Evolutionary conservation across 495 filamentous ascomycete species (phyloP), one percentile per base, ranked within the genome.

Genomic region (Polyplosphaeria fusca): DNA sequence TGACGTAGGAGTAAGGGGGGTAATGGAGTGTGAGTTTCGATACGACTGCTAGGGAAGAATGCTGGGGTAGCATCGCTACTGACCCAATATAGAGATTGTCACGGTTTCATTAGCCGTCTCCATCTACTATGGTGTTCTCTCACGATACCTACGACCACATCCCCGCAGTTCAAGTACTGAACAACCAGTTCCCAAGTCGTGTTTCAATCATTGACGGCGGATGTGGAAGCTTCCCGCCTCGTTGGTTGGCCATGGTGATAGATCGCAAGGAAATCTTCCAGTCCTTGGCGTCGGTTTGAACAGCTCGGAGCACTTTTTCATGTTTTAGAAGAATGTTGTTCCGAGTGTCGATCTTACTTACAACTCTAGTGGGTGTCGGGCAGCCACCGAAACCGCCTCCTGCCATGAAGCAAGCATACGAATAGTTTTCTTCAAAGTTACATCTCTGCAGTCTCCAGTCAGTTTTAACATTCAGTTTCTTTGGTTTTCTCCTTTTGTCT

Each of bases 341-440:
- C n/a, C n/a, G n/a, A n/a, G n/a, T n/a, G n/a, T n/a, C n/a, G 5
- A 42, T 9, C n/a, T 11, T 12, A 61, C 58, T 26, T 45, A 61
- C 58, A 1, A 19, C 18, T 35, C 51, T 25, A 12, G 58, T 61
- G 12, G 50, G 50, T 14, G 32, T 40, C 25, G 58, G 58, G 18
- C 58, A 61, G 3, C 58, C 58, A 20, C 1, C 28, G 28, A 49
- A n/a, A n/a, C n/a, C n/a, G n/a, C n/a, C 27, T 5, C 44, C 44
- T 12, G 37, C 49, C 1, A 42, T 60, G 39, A 37, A 55, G 46
- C 58, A 61, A n/a, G 37, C 30, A 7, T n/a, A 44, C 2, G 58
- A 61, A 27, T 61, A 51, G 25, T 20, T 22, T 38, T 50, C 50
- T 45, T 61, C 58, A 27, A 61, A 61, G 32, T 49, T 51, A 26